Base-by-base conservation (phyloP, 768 basidiomycete species). In the Rhizopogon sp. region DNA sequence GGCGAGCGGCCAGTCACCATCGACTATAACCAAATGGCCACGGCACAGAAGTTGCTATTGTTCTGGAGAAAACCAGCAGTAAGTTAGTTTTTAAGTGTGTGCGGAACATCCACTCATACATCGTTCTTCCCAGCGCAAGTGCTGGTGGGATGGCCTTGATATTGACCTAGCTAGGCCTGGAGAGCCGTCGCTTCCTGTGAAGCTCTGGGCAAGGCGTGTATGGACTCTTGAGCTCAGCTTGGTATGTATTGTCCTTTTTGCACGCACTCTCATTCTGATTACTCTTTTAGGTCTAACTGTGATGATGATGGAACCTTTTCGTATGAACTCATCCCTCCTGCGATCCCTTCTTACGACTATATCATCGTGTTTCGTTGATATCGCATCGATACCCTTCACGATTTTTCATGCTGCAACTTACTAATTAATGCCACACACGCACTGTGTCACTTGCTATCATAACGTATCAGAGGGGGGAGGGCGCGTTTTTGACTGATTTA, bases 51-150 rank as follows among this genome's bases (percentile, higher is more conserved):
- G 74, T 76, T 99, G 43, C 74, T 99, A 39, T 68, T 99, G 40
- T 99, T 99, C 79, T 99, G 97, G 97, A 80, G 97, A 68, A 99
- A 99, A 71, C 97, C 97, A 43, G 97, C 97, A n/a, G 96, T 97
- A 72, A 61, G 93, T 83, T 16, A 13, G 22, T 41, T 54, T 39
- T 40, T 52, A 41, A 14, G 40, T 29, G 25, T 14, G 1, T 13
- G 6, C 22, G 16, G 14, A n/a, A 29, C 14, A 31, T 20, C 44
- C 6, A 17, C 33, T 56, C 39, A 53, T 37, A 49, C 43, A 5
- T 35, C 29, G 28, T 31, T 35, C 20, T 37, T n/a, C 33, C 13
- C 60, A 98, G 95, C 80, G 97, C 41, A 98, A 99, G 76, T 98
- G 96, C 73, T 99, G 97, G 97, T 99, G 97, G 97, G 97, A 99